Base-by-base conservation (phyloP, 768 basidiomycete species). In the Polyporus arcularius region DNA sequence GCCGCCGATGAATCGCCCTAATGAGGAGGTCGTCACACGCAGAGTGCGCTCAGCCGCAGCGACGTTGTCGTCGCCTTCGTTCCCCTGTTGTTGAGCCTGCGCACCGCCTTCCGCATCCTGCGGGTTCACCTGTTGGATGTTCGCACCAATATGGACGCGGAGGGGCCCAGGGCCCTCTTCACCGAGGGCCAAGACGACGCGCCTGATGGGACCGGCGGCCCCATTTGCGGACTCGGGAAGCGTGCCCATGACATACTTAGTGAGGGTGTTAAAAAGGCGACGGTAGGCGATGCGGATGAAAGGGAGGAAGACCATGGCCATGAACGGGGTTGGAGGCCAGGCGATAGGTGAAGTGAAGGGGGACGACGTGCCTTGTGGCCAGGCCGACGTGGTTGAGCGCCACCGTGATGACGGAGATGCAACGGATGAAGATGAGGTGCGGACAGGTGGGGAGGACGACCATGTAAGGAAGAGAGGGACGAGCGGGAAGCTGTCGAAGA, bases 1-100 rank as follows among this genome's bases (percentile, higher is more conserved):
- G 4, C 90, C 89, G 21, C 86, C 87, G 49, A 92, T 72, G 66
- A 83, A 75, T 12, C 89, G 82, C 1, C 89, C 90, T 4, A 90
- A 68, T 0, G 87, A 85, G 16, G 82, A 76, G 16, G 82, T 79
- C 18, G 83, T 82, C 64, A 85, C 74, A 43, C 81, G 79, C 55
- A 89, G 81, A 43, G 83, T 80, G 62, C 83, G 81, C 65, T 85
- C 82, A 1, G 86, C 85, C 0, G 74, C 82, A 8, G 76, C 85
- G 12, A 65, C 45, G 61, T 72, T 68, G 15, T 69, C 72, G 2
- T 53, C 69, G 18, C 54, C 65, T 31, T 65, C 65, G 9, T 60
- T 71, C 21, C 67, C 15, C 42, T 43, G 42, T 6, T 16, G 10
- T 15, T 6, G 9, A 43, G 15, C 42, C 15, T 9, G 42, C 15